Base-by-base conservation (phyloP, 2,329 filamentous ascomycete genomes). In the Biscogniauxia mediterranea region DNA sequence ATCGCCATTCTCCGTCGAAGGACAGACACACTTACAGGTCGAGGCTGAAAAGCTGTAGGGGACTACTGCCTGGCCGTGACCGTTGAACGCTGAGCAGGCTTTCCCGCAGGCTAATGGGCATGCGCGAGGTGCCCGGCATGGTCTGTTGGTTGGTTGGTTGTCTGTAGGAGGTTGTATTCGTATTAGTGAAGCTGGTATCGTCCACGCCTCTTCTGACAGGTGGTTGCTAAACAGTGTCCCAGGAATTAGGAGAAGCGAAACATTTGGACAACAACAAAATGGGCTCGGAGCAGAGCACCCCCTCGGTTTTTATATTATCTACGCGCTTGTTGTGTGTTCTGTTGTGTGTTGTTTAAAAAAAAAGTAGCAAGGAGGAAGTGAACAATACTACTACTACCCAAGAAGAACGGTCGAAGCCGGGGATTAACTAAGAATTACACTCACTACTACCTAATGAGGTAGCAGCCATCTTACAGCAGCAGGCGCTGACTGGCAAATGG, bases 71-170 rank as follows among this genome's bases (percentile, higher is more conserved):
- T 54, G 83, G 82, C 63, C 82, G 79, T 58, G 81, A 79, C 62
- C 81, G 83, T 76, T 86, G 87, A 71, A 87, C 85, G 64, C 79
- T 81, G 66, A 81, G 83, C 71, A 91, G 83, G 74, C 85, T 83
- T 71, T 89, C 88, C 69, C 88, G 83, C 75, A 92, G 79, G 78
- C 88, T 90, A 66, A 89, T 80, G 68, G 89, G 88, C 76, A 91
- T 85, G 71, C 88, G 83, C 68, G 88, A 90, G 63, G 85, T 86
- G 72, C 88, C 88, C 65, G 86, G 83, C 84, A 89, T 88, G 58
- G 65, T 66, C 61, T 54, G 20, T 46, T 46, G 13, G 3, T 32
- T 46, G 38, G 38, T 46, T n/a, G 38, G 38, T 32, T 32, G 7
- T 46, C 15, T 17, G 38, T 2, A 17, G 15, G 38, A n/a, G 15